Evolutionary conservation across 495 filamentous ascomycete genomes (phyloP), one percentile per base, ranked within the genome.

Genomic region (Penicillium psychrofluorescens): DNA sequence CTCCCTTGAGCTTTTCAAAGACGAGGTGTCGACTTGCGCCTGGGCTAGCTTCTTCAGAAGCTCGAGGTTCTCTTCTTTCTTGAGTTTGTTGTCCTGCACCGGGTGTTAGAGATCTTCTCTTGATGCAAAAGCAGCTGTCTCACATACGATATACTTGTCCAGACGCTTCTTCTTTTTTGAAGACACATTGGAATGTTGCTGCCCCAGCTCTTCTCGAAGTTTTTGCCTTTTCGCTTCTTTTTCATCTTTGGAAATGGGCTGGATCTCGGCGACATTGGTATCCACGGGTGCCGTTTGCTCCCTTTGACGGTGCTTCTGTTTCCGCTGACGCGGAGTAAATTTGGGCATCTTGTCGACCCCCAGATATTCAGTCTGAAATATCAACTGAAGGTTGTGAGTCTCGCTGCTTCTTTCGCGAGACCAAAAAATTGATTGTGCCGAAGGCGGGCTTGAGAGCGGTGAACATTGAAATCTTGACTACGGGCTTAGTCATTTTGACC

Each of bases 131-230:
- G 12, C 8, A 29, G 13, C n/a, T 11, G 7, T 12, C 35, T 22
- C 33, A 63, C 74, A 11, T 59, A 83, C 81, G 71, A 99, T 95
- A 58, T 99, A 99, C 58, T 96, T 96, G 46, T 96, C 89, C 30
- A 99, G 68, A 33, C 92, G 76, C 67, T 96, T 97, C 43, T 88
- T 78, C 68, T 99, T 99, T 71, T 97, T 95, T 33, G 79, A 74
- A 29, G 84, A 91, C 48, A 95, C 79, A 57, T 86, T 87, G n/a
- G 74, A 64, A 40, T 86, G 76, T 43, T 75, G 72, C 10, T 63
- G 61, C 45, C 64, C 66, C 43, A 84, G 45, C 47, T 85, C 77
- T n/a, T 81, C 79, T 45, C 75, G 80, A 36, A 95, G 52, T 50
- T 84, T 75, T 42, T 78, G 71, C 56, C 80, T 85, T 57, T 77